Base-by-base conservation (phyloP, 148 eudicot genomes). In the Camellia granthamiana region DNA sequence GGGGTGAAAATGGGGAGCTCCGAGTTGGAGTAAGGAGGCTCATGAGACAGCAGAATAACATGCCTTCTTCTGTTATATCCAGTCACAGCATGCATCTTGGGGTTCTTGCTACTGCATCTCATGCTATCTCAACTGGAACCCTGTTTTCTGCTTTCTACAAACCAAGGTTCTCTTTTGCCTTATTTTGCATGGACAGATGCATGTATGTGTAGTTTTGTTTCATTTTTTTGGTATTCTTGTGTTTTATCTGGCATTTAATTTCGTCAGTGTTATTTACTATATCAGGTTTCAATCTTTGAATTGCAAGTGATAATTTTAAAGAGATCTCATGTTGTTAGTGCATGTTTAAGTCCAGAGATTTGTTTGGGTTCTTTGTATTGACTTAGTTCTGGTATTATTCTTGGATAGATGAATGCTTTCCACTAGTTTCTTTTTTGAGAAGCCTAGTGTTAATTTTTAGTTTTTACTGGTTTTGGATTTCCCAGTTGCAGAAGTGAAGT, bases 71-170 rank as follows among this genome's bases (percentile, higher is more conserved):
- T 84, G 99, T 96, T 66, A 93, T 96, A 80, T 96, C 99, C 60
- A 91, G 97, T 79, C 97, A 96, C 79, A 96, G 99, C 84, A 96
- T 96, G 99, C 98, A 96, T 85, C 87, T 96, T 72, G 99, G 99
- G 46, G 92, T 96, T 81, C 99, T 96, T 70, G 99, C 99, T 47
- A 93, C 99, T 70, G 99, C 99, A 64, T 92, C 92, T 46, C 99
- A 96, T 88, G 95, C 99, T 42, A 90, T 90, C 77, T 83, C 85
- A 77, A 92, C 92, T 7, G 87, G 93, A 84, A 90, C 92, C 71
- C 52, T 89, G 8, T 96, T 96, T 86, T 89, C 95, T 16, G 97
- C 91, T 49, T 96, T 81, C 81, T 96, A 93, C 70, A 93, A 92
- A 80, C 99, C 99, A 84, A 92, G 99, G 99, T 95, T 77, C 76